Evolutionary conservation across 2,329 filamentous ascomycete genomes (phyloP), one percentile per base, ranked within the genome.

Genomic region (Cladosporium sp.): DNA sequence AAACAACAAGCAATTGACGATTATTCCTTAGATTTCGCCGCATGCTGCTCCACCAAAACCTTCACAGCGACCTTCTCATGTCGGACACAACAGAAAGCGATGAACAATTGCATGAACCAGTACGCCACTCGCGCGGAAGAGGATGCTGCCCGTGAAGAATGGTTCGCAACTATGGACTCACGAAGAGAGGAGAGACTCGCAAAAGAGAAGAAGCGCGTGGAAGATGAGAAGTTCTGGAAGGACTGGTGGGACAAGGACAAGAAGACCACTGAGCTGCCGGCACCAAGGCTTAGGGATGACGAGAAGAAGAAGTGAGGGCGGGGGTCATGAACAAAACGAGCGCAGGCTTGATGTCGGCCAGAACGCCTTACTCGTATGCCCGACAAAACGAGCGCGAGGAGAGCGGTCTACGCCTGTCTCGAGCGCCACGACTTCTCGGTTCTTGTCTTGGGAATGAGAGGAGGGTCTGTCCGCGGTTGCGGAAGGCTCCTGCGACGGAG

Each of bases 91-190:
- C 90, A 93, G 73, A 88, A 89, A 68, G 84, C 85, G 39, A 99
- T 99, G 95, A 99, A 99, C 81, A 84, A 83, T 67, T 99, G 95
- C 82, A 97, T 99, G 93, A 84, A 93, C 71, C 79, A 84, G 64
- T 90, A 96, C 80, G 93, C 94, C 64, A 96, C 91, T 69, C 91
- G 89, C 69, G 88, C 86, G 63, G 92, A 96, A 77, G 86, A 96
- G 78, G 95, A 99, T 80, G 88, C 88, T 26, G 95, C 95, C 69
- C 84, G 95, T 61, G 91, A 93, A 78, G 93, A 98, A 76, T 99
- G 95, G 95, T 98, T 98, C 78, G 87, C 88, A 60, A 84, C 86
- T 69, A 85, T 91, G 60, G 83, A 91, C 71, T 87, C 92, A 80
- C 84, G 93, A 64, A 85, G 88, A 72, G 81, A 81, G 65, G 87